A percentile compares a stretch with the other conserved stretches of the same genome.
Conservation (phyloP, 2,329 filamentous ascomycete genomes). For the Xylariaceae sp. region DNA sequence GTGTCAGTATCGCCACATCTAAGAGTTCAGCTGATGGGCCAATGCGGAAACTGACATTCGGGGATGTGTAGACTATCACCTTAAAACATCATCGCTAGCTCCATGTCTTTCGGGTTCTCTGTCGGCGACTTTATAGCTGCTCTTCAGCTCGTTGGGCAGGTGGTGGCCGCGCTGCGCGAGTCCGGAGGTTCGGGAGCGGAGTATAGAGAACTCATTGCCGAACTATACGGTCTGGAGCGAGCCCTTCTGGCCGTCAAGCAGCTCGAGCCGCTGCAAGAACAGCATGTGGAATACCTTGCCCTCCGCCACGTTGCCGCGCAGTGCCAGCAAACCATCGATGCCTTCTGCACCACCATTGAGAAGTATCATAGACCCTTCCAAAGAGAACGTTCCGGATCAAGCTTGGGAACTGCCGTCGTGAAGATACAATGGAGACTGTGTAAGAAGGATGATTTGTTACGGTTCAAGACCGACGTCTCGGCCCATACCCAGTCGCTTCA, state of each 20-base stretch:
- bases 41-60: too few species aligned
- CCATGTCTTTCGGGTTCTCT: not conserved
- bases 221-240: not conserved
- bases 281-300: not conserved
- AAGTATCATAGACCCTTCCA: not conserved
- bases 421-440: not conserved
- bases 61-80: too few species aligned
- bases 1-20: too few species aligned
- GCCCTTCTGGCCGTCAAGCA: conserved; percentile 1
- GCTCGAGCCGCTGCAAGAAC: not conserved
- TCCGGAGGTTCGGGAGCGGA: not conserved
- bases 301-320: not conserved
- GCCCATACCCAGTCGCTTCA: not conserved
- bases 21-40: too few species aligned
- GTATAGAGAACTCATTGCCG: not conserved
- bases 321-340: conserved; percentile 1
- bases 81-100: too few species aligned
- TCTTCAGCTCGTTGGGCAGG: not conserved
- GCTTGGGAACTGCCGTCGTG: not conserved
- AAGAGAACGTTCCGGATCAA: not conserved
- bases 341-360: not conserved
- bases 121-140: not conserved
- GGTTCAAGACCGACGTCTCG: not conserved
- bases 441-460: not conserved
- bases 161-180: not conserved